Conservation (phyloP, 2,329 filamentous ascomycete species). For the Cladosporium sp. region DNA sequence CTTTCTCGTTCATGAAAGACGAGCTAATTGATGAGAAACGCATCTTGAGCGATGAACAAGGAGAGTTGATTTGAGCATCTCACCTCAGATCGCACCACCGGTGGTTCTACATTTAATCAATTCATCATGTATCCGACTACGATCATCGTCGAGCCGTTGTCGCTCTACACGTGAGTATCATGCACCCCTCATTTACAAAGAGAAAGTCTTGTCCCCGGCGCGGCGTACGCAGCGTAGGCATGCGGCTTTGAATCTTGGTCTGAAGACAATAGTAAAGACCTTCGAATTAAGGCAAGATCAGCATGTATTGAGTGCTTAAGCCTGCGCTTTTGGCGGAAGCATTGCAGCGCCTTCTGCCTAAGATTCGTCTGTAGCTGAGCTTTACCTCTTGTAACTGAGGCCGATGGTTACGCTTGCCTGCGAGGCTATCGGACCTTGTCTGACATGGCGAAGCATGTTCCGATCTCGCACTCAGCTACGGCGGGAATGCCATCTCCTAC, state of each 20-base stretch:
- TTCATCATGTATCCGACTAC: neutral
- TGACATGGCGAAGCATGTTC: neutral
- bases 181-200: neutral
- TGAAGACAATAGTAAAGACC: neutral
- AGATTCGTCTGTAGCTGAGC: neutral
- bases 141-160: constrained; percentile 1
- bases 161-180: neutral
- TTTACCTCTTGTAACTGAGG: neutral
- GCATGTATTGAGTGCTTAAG: neutral
- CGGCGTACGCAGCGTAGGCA: neutral
- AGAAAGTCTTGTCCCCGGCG: constrained; percentile 8
- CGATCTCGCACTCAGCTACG: neutral
- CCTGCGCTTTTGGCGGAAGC: neutral
- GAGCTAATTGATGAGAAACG: neutral
- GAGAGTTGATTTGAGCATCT: neutral
- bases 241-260: neutral
- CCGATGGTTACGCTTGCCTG: neutral
- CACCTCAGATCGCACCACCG: too few relatives aligned
- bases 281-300: neutral
- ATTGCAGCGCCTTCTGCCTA: neutral
- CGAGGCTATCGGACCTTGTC: neutral
- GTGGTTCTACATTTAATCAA: too few relatives aligned
- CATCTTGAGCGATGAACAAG: neutral
- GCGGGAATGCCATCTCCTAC: neutral
- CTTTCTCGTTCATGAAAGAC: neutral